These are phyloP conservation scores for Gossypioides kirkii DNA, from an alignment of 345 rosid genomes.

Conservation along the genomic window DNA sequence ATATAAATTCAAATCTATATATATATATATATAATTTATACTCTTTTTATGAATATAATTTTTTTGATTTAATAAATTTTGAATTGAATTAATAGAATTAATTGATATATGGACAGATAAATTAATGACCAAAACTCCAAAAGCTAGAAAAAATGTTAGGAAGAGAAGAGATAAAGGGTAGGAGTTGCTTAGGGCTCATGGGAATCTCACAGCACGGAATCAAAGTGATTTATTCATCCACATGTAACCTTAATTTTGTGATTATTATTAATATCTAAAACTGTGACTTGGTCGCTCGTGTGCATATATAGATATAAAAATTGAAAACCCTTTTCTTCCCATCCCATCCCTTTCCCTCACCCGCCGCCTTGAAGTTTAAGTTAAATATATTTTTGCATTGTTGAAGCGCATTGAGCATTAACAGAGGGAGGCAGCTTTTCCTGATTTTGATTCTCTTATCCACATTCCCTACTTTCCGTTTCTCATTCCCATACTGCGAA, in stretches of 20 bases:
- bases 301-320: background rate
- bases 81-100: too few species aligned
- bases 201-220: background rate
- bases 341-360: background rate
- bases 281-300: background rate
- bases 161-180: too few species aligned
- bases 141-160: too few species aligned
- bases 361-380: conserved; percentile 9
- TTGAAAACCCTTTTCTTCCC: background rate
- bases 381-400: background rate
- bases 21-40: too few species aligned
- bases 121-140: too few species aligned
- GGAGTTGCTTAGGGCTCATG: too few species aligned
- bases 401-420: background rate
- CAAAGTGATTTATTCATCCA: background rate
- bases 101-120: too few species aligned
- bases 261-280: background rate
- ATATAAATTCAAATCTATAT: too few species aligned
- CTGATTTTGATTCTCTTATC: background rate
- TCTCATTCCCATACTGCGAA: background rate
- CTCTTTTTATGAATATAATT: too few species aligned
- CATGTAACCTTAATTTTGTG: background rate
- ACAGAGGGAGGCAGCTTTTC: background rate
- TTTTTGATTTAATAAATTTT: too few species aligned
- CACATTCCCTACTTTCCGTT: background rate